Evolutionary conservation across 495 filamentous ascomycete genomes (phyloP).

Genomic region (Daldinia vernicosa): DNA sequence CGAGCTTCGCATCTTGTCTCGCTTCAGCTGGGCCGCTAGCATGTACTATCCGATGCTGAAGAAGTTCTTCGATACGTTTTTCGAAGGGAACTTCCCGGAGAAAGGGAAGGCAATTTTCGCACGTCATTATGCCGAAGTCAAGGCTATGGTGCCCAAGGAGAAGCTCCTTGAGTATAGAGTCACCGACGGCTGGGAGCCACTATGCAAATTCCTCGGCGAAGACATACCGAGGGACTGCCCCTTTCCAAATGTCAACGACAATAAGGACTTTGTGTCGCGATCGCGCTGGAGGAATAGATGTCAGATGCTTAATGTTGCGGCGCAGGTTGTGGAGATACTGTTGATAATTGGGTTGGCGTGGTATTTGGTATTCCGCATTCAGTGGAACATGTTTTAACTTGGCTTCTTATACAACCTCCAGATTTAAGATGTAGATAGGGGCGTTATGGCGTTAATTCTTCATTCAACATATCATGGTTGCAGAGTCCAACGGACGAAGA

Average conservation of each 20-base stretch:
- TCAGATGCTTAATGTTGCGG: conserved; percentile 69
- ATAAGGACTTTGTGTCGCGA: conserved; percentile 64
- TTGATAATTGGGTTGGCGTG: conserved; percentile 14
- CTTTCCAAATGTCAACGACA: conserved; percentile 60
- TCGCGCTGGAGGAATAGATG: conserved; percentile 66
- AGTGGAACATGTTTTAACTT: conserved; percentile 22
- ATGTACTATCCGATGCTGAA: conserved; percentile 69
- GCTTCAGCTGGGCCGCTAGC: conserved; percentile 65
- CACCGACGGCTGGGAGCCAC: conserved; percentile 71
- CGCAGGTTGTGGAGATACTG: conserved; percentile 55
- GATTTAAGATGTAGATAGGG: too few species aligned
- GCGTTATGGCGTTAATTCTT: too few species aligned
- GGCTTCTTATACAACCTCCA: not conserved
- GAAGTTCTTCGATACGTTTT: conserved; percentile 64
- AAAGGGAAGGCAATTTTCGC: conserved; percentile 39
- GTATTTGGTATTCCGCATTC: conserved; percentile 41
- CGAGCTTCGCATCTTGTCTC: conserved; percentile 61
- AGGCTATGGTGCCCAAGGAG: conserved; percentile 44
- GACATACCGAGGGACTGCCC: conserved; percentile 60
- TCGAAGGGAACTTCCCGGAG: conserved; percentile 41
- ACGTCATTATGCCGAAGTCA: conserved; percentile 44
- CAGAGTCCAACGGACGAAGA: too few species aligned
- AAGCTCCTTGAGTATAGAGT: conserved; percentile 70
- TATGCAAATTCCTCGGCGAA: conserved; percentile 72
- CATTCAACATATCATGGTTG: too few species aligned